Conservation (phyloP, 306 rosid genomes). For the Adenanthera pavonina region DNA sequence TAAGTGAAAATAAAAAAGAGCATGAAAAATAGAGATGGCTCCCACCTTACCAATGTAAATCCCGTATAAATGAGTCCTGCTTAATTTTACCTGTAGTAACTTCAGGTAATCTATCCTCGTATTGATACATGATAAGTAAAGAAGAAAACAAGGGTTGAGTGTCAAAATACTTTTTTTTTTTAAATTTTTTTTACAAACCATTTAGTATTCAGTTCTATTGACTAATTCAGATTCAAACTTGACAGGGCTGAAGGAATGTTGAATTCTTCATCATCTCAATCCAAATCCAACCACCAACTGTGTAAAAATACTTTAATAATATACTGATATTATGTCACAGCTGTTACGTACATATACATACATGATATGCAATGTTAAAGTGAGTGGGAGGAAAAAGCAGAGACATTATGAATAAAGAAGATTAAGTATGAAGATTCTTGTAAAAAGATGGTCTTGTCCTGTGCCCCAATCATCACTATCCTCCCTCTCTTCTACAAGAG, state of each 20-base stretch:
- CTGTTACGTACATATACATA: background rate
- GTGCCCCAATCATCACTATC: conserved; percentile 79
- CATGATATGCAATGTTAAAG: conserved; percentile 53
- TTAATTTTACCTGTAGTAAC: background rate
- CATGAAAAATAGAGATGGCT: background rate
- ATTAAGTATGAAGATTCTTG: conserved; percentile 81
- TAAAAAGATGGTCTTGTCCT: conserved; percentile 77
- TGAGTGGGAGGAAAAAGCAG: conserved; percentile 59
- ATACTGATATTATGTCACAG: conserved; percentile 38
- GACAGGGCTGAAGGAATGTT: too few relatives aligned
- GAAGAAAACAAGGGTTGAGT: conserved; percentile 36
- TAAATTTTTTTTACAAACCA: too few relatives aligned
- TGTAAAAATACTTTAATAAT: conserved; percentile 40
- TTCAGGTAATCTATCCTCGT: conserved; percentile 3
- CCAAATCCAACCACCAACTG: too few relatives aligned
- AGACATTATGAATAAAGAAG: conserved; percentile 58
- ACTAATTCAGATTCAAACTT: too few relatives aligned
- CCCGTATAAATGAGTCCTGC: background rate
- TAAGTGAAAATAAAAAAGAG: background rate
- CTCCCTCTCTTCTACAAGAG: conserved; percentile 66
- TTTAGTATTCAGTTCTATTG: too few relatives aligned
- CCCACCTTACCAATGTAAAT: background rate
- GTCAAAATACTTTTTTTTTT: too few relatives aligned
- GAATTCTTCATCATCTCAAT: too few relatives aligned
- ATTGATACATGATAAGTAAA: background rate